These are phyloP conservation scores for Populus tremula DNA, from an alignment of 345 rosid species.

Conservation along the genomic window DNA sequence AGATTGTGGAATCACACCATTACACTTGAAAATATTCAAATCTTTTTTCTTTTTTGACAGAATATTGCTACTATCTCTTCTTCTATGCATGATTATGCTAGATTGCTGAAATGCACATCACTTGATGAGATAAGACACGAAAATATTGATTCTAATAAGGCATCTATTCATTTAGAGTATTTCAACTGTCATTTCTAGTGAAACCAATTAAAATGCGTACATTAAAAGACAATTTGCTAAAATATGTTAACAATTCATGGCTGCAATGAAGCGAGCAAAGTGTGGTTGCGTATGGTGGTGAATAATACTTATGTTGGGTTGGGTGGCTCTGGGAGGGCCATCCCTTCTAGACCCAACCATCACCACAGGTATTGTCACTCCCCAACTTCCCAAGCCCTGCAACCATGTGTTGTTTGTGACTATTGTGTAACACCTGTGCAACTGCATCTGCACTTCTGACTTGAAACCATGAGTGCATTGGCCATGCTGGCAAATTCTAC, in stretches of 20 bases:
- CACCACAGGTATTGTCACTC: not conserved
- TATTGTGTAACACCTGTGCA: not conserved
- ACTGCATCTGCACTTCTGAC: not conserved
- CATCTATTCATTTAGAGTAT: not conserved
- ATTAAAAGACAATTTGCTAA: not conserved
- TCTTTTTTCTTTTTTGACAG: not conserved
- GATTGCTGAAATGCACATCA: not conserved
- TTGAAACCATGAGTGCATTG: not conserved
- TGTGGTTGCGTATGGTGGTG: not conserved
- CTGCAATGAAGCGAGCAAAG: not conserved
- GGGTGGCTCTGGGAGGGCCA: not conserved
- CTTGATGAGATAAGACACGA: not conserved
- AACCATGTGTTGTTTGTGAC: not conserved
- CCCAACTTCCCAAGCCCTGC: not conserved
- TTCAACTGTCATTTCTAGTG: not conserved
- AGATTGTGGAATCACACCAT: not conserved
- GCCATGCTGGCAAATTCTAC: not conserved
- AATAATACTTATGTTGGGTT: not conserved
- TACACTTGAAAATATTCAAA: not conserved
- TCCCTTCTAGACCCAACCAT: not conserved
- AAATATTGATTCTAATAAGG: not conserved
- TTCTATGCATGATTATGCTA: not conserved
- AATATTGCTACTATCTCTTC: not conserved
- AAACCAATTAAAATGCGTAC: not conserved
- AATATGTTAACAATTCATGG: not conserved